Evolutionary conservation across 2,329 filamentous ascomycete genomes (phyloP), one percentile per base, ranked within the genome.

Genomic region (Pyrenophora graminea): DNA sequence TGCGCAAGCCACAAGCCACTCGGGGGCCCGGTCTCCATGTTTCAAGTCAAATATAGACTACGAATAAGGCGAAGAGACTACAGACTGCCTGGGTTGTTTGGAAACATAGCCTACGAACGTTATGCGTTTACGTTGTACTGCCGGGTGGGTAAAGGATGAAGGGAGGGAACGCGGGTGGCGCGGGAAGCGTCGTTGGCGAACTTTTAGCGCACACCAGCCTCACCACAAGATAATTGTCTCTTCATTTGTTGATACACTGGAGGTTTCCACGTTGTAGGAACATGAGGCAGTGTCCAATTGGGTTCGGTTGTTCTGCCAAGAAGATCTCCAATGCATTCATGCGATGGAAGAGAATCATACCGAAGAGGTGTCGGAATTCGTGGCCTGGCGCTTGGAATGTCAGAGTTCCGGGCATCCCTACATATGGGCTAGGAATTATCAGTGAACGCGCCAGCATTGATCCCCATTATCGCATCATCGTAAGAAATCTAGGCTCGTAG

Each of bases 191-290:
- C 21, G 17, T 40, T 43, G 45, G 36, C 48, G 50, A 49, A 21
- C 59, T 56, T 52, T 57, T 31, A 48, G 39, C 42, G 37, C 30
- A n/a, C 45, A 40, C 13, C 38, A 36, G 27, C 48, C 45, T 51
- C 39, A 56, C 58, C 34, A 17, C 27, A 37, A 32, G 33, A 36
- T 53, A 32, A 27, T 25, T 32, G 36, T 50, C 44, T 52, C 53
- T 58, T 56, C 49, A 59, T 40, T 12, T 37, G 27, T 31, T 21
- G 23, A 48, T 12, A 48, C 61, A 53, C 38, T 36, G 44, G 23
- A 39, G 36, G 66, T 69, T 67, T 66, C 63, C 45, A 39, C 19
- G 55, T 39, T 59, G 62, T 64, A 44, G 55, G 59, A 61, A 48
- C 45, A 51, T 37, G 18, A 15, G 7, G 39, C 30, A 38, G 31